These are phyloP conservation scores for Phaeosphaeria sp. DNA, from an alignment of 2,329 filamentous ascomycete genomes.

Conservation along the genomic window DNA sequence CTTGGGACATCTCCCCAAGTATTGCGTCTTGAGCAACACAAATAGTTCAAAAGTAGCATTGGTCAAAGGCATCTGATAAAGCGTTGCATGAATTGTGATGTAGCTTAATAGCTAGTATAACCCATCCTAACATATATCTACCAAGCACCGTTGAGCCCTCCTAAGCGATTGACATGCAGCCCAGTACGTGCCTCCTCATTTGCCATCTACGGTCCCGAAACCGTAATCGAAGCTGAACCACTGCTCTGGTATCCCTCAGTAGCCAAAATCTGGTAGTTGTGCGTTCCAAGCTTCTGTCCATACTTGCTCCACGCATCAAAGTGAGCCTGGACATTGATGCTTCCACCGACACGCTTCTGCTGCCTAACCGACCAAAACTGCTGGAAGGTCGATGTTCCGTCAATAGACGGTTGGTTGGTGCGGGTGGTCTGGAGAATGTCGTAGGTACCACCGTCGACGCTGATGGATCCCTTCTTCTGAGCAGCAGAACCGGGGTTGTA, in stretches of 20 bases:
- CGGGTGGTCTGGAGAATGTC: slow-evolving; percentile 59
- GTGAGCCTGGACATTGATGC: slow-evolving; percentile 58
- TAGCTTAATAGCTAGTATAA: background rate
- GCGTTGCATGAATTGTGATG: background rate
- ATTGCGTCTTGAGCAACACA: no score
- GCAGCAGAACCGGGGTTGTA: slow-evolving; percentile 58
- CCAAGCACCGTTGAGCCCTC: background rate
- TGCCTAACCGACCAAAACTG: slow-evolving; percentile 62
- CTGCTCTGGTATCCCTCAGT: slow-evolving; percentile 62
- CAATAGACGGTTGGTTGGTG: slow-evolving; percentile 60
- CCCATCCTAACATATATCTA: background rate
- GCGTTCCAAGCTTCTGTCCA: slow-evolving; percentile 58
- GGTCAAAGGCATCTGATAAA: no score
- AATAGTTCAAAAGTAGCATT: no score
- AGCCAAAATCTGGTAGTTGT: slow-evolving; percentile 63
- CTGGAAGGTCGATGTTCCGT: slow-evolving; percentile 61
- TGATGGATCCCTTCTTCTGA: slow-evolving; percentile 59
- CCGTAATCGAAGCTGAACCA: slow-evolving; percentile 57
- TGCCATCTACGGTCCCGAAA: slow-evolving; percentile 24
- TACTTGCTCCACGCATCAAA: slow-evolving; percentile 60
- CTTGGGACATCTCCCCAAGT: no score
- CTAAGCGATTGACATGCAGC: background rate
- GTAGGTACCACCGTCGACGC: slow-evolving; percentile 60
- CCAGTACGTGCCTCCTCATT: background rate
- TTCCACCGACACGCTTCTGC: slow-evolving; percentile 58